Percentiles rank a stretch among this genome's conserved stretches.
These are phyloP conservation scores for Croton laevigatus DNA, from an alignment of 441 rosid species.

Conservation along the genomic window DNA sequence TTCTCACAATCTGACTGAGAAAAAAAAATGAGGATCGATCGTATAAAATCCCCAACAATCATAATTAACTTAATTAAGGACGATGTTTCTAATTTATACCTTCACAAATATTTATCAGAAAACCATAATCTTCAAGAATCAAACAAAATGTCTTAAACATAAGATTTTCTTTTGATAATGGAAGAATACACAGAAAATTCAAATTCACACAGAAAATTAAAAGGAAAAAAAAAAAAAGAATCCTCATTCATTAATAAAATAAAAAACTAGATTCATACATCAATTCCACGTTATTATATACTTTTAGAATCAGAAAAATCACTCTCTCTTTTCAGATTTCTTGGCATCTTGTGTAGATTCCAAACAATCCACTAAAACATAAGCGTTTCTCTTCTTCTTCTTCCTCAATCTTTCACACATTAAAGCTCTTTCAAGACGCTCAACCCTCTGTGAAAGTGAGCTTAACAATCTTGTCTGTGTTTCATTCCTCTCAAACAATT, in stretches of 20 bases:
- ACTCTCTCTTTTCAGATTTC: conserved; percentile 21
- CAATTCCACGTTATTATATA: not conserved
- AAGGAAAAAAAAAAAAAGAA: too few relatives aligned
- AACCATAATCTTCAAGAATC: too few relatives aligned
- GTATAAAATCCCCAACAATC: too few relatives aligned
- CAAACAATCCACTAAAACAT: conserved; percentile 11
- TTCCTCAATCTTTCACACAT: conserved; percentile 41
- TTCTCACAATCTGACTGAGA: too few relatives aligned
- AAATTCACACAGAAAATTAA: not conserved
- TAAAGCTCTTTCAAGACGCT: conserved; percentile 52
- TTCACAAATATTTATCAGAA: too few relatives aligned
- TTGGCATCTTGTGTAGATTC: conserved; percentile 12
- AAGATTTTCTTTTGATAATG: too few relatives aligned
- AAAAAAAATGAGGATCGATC: too few relatives aligned
- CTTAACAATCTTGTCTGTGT: conserved; percentile 43
- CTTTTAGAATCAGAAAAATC: not conserved
- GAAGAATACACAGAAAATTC: not conserved
- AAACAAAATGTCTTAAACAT: too few relatives aligned
- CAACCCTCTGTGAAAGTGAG: conserved; percentile 50
- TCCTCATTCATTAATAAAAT: too few relatives aligned
- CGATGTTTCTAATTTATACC: too few relatives aligned
- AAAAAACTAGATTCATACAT: not conserved
- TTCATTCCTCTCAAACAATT: conserved; percentile 46
- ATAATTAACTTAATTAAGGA: too few relatives aligned
- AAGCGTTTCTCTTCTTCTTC: conserved; percentile 40